Evolutionary conservation across 1,284 basidiomycete species (phyloP).

Genomic region (Cryptococcus sp.): DNA sequence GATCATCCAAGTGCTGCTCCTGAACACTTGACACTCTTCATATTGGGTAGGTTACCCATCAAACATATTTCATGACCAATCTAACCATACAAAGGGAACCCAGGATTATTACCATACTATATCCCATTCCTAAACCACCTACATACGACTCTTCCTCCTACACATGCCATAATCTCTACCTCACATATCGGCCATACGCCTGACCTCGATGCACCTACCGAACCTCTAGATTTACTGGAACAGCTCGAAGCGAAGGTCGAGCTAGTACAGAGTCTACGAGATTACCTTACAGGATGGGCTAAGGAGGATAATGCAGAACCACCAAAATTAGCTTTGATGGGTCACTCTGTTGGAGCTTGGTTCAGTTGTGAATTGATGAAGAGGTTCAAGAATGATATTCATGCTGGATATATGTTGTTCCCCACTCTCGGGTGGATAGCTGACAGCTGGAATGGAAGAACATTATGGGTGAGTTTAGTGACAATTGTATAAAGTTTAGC

Average conservation of each 20-base stretch:
- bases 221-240: conserved; percentile 28
- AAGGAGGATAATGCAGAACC: conserved; percentile 1
- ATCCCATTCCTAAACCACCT: conserved; percentile 39
- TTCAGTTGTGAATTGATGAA: conserved; percentile 38
- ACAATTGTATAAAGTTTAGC: no score
- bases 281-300: conserved; percentile 26
- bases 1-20: conserved; percentile 10
- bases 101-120: conserved; percentile 46
- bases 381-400: conserved; percentile 10
- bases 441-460: conserved; percentile 37
- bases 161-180: conserved; percentile 39
- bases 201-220: conserved; percentile 10
- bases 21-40: conserved; percentile 28
- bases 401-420: conserved; percentile 33
- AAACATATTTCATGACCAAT: background rate
- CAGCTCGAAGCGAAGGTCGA: conserved; percentile 44
- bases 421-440: conserved; percentile 43
- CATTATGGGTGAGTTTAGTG: conserved; percentile 28
- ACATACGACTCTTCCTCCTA: conserved; percentile 31
- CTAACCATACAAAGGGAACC: conserved; percentile 34
- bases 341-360: conserved; percentile 44
- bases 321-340: conserved; percentile 35
- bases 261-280: conserved; percentile 22
- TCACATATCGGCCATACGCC: conserved; percentile 45
- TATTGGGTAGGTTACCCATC: conserved; percentile 24